Percentiles rank a stretch among this genome's conserved stretches.
These are phyloP conservation scores for Ogataea dorogensis DNA, from an alignment of 805 yeast species.

Conservation along the genomic window DNA sequence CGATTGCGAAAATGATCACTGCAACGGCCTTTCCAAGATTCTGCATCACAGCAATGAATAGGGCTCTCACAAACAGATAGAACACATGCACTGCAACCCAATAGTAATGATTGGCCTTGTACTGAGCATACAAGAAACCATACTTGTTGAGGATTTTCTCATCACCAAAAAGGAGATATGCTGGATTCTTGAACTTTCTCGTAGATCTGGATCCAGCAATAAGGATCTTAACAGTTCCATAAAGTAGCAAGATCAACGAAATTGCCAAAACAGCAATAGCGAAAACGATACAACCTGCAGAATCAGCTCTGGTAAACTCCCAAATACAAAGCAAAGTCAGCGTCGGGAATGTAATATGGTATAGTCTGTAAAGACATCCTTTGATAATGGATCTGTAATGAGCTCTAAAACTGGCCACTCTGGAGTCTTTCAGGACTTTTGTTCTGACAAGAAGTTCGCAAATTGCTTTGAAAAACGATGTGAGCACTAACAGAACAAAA, in stretches of 20 bases:
- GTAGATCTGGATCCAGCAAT: conserved; percentile 71
- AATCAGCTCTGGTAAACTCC: conserved; percentile 83
- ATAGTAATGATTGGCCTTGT: conserved; percentile 81
- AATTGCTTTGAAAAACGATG: conserved; percentile 64
- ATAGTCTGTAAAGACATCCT: conserved; percentile 83
- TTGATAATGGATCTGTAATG: conserved; percentile 85
- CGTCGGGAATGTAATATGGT: conserved; percentile 86
- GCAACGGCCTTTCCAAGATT: conserved; percentile 78
- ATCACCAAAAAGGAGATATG: conserved; percentile 86
- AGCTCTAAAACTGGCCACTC: conserved; percentile 72
- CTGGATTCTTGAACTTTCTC: conserved; percentile 81
- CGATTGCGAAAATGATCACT: conserved; percentile 70
- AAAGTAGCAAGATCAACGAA: conserved; percentile 56
- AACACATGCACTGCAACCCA: conserved; percentile 66
- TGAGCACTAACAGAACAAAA: conserved; percentile 54
- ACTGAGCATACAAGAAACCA: conserved; percentile 92
- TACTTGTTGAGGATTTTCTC: conserved; percentile 74
- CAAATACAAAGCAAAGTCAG: conserved; percentile 77
- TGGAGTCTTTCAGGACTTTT: conserved; percentile 56
- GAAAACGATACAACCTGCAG: conserved; percentile 77
- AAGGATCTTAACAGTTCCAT: conserved; percentile 74
- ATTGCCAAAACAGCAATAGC: conserved; percentile 70
- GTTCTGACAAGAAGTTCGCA: conserved; percentile 62
- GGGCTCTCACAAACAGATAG: conserved; percentile 70
- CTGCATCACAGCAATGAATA: conserved; percentile 87